A percentile compares a stretch with the other conserved stretches of the same genome.
Evolutionary conservation across 768 basidiomycete genomes (phyloP).

Genomic region (Tricholomella constricta): DNA sequence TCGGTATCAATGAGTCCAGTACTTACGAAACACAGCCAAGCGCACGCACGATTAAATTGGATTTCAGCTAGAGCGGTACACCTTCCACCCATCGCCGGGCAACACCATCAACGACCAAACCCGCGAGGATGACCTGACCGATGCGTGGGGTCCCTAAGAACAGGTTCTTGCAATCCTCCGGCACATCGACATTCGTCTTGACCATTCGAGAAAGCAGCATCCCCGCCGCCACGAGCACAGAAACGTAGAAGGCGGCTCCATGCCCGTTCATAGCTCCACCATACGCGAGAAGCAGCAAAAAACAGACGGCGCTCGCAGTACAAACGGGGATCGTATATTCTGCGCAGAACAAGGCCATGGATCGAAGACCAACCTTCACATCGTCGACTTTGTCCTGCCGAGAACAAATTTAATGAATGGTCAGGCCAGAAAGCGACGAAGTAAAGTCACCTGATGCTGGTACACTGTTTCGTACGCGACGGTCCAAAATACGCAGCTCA

Average conservation of each 20-base stretch:
- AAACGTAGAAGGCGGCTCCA: constrained; percentile 36
- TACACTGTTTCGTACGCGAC: constrained; percentile 35
- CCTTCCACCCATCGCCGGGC: constrained; percentile 17
- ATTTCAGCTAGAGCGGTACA: constrained; percentile 20
- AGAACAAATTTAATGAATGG: background rate
- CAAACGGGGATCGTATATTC: constrained; percentile 49
- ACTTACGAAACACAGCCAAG: too few species aligned
- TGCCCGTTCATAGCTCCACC: constrained; percentile 48
- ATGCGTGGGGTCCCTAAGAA: constrained; percentile 29
- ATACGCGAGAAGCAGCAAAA: constrained; percentile 44
- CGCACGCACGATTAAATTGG: too few species aligned
- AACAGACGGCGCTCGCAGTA: constrained; percentile 41
- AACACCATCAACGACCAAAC: constrained; percentile 26
- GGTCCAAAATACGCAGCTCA: constrained; percentile 30
- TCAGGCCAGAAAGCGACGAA: background rate
- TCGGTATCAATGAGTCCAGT: too few species aligned
- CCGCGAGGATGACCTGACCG: constrained; percentile 28
- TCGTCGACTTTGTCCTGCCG: constrained; percentile 63
- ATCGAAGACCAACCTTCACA: constrained; percentile 54
- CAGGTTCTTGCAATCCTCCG: constrained; percentile 25
- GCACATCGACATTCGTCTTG: constrained; percentile 28
- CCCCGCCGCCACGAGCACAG: constrained; percentile 19
- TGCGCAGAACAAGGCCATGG: constrained; percentile 58
- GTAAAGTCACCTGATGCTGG: constrained; percentile 29
- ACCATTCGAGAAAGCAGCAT: constrained; percentile 22